These are phyloP conservation scores for Thuidium tamariscinum DNA, from an alignment of 225 moss, liverwort and hornwort genomes.

Conservation along the genomic window DNA sequence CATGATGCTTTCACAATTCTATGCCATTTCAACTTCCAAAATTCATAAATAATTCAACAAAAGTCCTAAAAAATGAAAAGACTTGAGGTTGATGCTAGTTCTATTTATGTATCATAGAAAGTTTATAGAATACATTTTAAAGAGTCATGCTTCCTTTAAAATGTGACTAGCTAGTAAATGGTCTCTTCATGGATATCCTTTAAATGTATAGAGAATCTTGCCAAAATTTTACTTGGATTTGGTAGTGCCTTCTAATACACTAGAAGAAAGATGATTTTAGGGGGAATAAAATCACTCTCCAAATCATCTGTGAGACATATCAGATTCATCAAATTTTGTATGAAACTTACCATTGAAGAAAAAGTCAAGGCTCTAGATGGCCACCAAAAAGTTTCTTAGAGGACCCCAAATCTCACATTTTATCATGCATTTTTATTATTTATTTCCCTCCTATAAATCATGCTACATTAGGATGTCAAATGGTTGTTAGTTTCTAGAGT, in stretches of 20 bases:
- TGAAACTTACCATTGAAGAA: fast-evolving
- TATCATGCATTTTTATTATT: too few species aligned
- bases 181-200: fast-evolving
- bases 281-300: fast-evolving
- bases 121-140: not conserved
- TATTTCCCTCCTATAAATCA: too few species aligned
- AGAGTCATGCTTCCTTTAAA: fast-evolving
- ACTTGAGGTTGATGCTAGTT: fast-evolving
- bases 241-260: not conserved
- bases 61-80: not conserved
- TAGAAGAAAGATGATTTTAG: fast-evolving
- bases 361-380: too few species aligned
- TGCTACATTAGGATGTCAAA: too few species aligned
- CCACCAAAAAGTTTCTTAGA: too few species aligned
- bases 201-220: not conserved
- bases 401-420: too few species aligned
- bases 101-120: not conserved
- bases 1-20: fast-evolving
- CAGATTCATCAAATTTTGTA: fast-evolving
- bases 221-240: not conserved
- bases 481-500: too few species aligned
- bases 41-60: not conserved
- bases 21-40: not conserved
- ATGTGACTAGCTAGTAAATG: fast-evolving
- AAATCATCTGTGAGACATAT: not conserved